These are phyloP conservation scores for Mucor indicus DNA, from an alignment of 371 early-diverging fungal species.

Conservation along the genomic window DNA sequence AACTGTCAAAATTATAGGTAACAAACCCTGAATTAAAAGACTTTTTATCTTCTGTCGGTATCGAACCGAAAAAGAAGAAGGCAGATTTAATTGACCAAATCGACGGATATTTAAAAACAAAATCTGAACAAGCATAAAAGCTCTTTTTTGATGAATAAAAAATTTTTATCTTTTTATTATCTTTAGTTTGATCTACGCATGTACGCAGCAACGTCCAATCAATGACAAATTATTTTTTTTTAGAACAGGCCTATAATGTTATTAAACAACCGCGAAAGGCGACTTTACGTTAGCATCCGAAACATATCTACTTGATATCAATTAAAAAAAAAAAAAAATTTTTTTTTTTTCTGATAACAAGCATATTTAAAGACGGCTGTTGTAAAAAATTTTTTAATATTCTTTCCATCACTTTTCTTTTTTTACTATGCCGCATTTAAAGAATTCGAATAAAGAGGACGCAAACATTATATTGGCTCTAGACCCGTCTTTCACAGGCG, in stretches of 20 bases:
- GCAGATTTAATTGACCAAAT: constrained; percentile 49
- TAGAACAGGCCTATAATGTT: constrained; percentile 52
- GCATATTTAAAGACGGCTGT: background rate
- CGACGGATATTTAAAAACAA: constrained; percentile 10
- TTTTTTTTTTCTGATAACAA: too few relatives aligned
- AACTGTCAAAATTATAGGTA: constrained; percentile 13
- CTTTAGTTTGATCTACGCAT: too few relatives aligned
- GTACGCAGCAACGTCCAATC: too few relatives aligned
- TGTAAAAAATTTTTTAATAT: constrained; percentile 23
- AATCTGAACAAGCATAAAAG: background rate
- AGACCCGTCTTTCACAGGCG: constrained; percentile 44
- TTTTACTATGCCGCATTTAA: constrained; percentile 21
- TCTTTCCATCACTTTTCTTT: background rate
- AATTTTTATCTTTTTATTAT: too few relatives aligned
- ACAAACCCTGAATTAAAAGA: constrained; percentile 52
- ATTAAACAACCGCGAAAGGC: too few relatives aligned
- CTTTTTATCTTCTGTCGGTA: constrained; percentile 39
- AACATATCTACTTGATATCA: background rate
- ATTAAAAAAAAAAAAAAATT: background rate
- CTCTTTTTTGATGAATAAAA: constrained; percentile 57
- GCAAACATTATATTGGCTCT: constrained; percentile 27
- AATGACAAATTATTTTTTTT: too few relatives aligned
- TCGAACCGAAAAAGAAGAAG: constrained; percentile 43
- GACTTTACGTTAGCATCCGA: constrained; percentile 18
- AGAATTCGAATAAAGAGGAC: constrained; percentile 33